Evolutionary conservation across 371 early-diverging fungal genomes (phyloP).

Genomic region (Chytridium lagenaria): DNA sequence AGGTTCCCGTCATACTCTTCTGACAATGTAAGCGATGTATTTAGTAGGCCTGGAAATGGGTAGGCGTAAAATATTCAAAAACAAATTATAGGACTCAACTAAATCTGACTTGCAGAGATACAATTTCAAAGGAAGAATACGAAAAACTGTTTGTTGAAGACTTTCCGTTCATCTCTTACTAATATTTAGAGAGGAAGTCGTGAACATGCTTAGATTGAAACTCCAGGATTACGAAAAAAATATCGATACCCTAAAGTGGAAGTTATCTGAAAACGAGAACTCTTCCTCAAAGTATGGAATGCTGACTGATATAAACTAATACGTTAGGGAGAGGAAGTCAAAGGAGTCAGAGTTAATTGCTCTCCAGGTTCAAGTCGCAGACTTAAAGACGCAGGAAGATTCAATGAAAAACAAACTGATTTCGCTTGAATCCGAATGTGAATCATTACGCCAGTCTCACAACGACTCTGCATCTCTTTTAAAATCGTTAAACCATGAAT

Average conservation of each 20-base stretch:
- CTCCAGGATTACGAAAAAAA: slow-evolving; percentile 35
- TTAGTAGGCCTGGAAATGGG: too few species aligned
- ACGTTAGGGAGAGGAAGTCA: slow-evolving; percentile 38
- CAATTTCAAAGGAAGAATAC: slow-evolving; percentile 32
- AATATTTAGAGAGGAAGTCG: slow-evolving; percentile 44
- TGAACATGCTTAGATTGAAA: slow-evolving; percentile 46
- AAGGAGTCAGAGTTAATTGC: slow-evolving; percentile 50
- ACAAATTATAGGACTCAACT: background rate
- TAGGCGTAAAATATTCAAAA: background rate
- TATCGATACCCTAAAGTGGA: slow-evolving; percentile 17
- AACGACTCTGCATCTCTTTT: slow-evolving; percentile 42
- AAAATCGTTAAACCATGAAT: slow-evolving; percentile 44
- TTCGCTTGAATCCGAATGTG: slow-evolving; percentile 44
- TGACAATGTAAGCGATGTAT: too few species aligned
- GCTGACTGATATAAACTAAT: background rate
- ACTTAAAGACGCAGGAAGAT: slow-evolving; percentile 32
- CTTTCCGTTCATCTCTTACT: background rate
- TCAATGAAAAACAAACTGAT: slow-evolving; percentile 33
- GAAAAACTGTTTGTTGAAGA: slow-evolving; percentile 38
- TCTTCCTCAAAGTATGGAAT: background rate
- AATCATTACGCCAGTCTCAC: slow-evolving; percentile 42
- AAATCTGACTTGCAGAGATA: background rate
- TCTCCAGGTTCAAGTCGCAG: slow-evolving; percentile 50
- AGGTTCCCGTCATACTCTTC: too few species aligned
- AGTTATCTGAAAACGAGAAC: background rate